Evolutionary conservation across 305 asterid genomes (phyloP).

Genomic region (Fraxinus baroniana): DNA sequence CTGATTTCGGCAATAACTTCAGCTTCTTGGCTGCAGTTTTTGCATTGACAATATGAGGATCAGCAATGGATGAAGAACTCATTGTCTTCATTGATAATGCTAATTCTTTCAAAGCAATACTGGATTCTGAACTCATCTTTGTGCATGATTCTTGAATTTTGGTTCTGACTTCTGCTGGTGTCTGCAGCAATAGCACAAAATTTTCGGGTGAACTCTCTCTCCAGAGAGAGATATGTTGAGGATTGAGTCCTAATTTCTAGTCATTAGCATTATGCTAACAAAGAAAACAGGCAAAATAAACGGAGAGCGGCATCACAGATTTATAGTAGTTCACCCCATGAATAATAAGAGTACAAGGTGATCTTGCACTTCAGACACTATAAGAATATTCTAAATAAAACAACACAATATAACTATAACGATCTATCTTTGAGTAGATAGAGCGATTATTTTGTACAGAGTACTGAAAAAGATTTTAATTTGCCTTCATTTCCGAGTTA

Average conservation of each 20-base stretch:
- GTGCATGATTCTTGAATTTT: conserved; percentile 42
- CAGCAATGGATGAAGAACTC: conserved; percentile 37
- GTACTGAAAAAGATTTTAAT: background rate
- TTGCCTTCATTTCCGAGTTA: conserved; percentile 45
- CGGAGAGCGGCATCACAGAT: too few relatives aligned
- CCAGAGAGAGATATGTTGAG: background rate
- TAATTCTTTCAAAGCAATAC: conserved; percentile 44
- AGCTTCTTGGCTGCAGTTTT: conserved; percentile 32
- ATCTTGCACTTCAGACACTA: too few relatives aligned
- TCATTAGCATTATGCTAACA: background rate
- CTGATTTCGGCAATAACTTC: conserved; percentile 18
- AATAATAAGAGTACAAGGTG: too few relatives aligned
- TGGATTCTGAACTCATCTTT: conserved; percentile 45
- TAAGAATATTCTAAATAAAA: too few relatives aligned
- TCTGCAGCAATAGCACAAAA: conserved; percentile 25
- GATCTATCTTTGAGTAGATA: background rate
- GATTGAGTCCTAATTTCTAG: background rate
- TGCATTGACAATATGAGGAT: conserved; percentile 34
- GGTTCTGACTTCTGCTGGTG: conserved; percentile 28
- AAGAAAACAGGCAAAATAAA: background rate
- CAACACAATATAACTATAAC: too few relatives aligned
- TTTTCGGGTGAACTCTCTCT: background rate
- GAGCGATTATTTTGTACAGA: background rate
- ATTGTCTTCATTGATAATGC: conserved; percentile 43
- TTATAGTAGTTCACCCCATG: too few relatives aligned